Base-by-base conservation (phyloP, 164 flowering plant species). In the Dillenia suffruticosa region DNA sequence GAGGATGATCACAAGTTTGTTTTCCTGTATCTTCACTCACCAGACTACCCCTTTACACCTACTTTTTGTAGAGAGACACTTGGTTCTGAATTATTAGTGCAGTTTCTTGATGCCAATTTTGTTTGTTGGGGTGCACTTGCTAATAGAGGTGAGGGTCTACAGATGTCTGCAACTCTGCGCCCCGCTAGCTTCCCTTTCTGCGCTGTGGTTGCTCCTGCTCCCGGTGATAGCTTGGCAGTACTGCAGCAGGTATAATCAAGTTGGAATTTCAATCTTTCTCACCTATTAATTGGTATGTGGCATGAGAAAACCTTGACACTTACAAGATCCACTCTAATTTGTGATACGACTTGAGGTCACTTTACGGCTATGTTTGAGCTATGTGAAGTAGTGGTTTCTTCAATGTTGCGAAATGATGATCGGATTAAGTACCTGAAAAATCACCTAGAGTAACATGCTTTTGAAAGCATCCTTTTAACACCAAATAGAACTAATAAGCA, bases 41-140 rank as follows among this genome's bases (percentile, higher is more conserved):
- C 83, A 7, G 77, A 77, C 6, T 87, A 89, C 70, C 93, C 96
- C 2, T 81, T 72, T 51, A 77, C 89, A 1, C 68, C 72, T 5
- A 49, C 78, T 12, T 87, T 89, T 68, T 89, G 96, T 56, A 59
- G 69, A 17, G 77, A 72, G 43, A 87, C 93, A 6, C 67, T 89
- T 19, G 64, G 85, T 54, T 82, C 83, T 0, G 96, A 87, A 61
- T 51, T 84, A n/a, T 81, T 80, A 16, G 78, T 75, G 16, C 89
- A 85, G 79, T 85, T 76, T 59, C 82, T 89, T 51, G 88, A 87
- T 70, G 87, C 82, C 8, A 89, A 89, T 56, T 89, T 85, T 66
- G 82, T 87, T 59, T 73, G 68, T 57, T 89, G 96, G 96, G 91
- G 85, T 17, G 84, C 77, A 17, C 54, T 85, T 43, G 78, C 69